These are phyloP conservation scores for Artomyces pyxidatus DNA, from an alignment of 768 basidiomycete species.

Conservation along the genomic window DNA sequence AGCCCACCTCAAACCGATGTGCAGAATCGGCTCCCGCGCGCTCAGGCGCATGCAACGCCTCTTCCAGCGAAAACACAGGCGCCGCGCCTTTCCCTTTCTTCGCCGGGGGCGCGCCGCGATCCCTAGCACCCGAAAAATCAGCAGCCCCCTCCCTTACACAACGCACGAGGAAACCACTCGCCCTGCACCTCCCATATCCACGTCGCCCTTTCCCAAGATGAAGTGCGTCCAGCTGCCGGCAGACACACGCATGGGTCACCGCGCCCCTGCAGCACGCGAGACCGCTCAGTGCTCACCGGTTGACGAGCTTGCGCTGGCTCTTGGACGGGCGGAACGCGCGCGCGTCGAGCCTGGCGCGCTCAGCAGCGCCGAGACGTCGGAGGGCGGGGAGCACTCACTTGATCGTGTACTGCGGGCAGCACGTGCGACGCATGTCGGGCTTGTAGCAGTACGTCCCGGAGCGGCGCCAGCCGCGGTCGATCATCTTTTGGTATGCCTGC, in stretches of 20 bases:
- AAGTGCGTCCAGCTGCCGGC: slow-evolving; percentile 63
- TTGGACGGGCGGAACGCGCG: slow-evolving; percentile 58
- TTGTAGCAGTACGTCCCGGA: slow-evolving; percentile 84
- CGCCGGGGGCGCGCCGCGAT: neutral
- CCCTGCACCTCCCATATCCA: slow-evolving; percentile 23
- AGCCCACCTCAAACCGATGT: slow-evolving; percentile 64
- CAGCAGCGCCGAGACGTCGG: neutral
- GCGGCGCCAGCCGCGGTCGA: slow-evolving; percentile 79
- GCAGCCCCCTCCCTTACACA: too few species aligned
- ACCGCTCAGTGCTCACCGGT: slow-evolving; percentile 44
- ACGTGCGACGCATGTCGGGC: slow-evolving; percentile 71
- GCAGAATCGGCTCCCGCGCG: slow-evolving; percentile 24
- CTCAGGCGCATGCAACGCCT: slow-evolving; percentile 54
- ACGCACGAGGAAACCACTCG: too few species aligned
- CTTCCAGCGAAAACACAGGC: slow-evolving; percentile 31
- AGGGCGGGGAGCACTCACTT: slow-evolving; percentile 37
- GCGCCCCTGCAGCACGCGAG: neutral
- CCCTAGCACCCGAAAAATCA: too few species aligned
- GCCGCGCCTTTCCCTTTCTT: neutral
- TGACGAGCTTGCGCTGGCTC: slow-evolving; percentile 67
- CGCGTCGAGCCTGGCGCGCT: slow-evolving; percentile 50
- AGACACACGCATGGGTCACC: neutral
- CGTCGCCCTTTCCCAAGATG: slow-evolving; percentile 37
- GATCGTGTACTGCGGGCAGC: slow-evolving; percentile 95
- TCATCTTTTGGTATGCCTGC: slow-evolving; percentile 81